Percentiles rank a stretch among this genome's conserved stretches.
phyloP scores from a whole-genome alignment of 2,329 filamentous ascomycete genomes.

The Dactylella cylindrospora region DNA sequence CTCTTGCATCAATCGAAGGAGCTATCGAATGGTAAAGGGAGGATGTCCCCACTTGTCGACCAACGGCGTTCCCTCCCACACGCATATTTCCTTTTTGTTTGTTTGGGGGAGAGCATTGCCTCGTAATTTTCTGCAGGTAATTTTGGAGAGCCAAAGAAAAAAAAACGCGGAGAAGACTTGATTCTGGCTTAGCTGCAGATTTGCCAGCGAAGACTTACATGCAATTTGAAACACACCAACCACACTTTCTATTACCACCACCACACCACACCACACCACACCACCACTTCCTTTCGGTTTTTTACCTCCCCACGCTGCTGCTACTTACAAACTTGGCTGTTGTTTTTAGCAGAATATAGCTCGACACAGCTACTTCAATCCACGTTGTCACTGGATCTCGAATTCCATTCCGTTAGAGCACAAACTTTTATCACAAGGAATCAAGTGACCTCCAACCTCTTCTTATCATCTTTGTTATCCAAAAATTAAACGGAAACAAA shows the following conservation, averaged over 20 bases:
- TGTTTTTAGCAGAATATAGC: too few species aligned
- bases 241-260: conserved; percentile 9
- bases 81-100: not conserved
- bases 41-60: not conserved
- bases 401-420: too few species aligned
- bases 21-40: too few species aligned
- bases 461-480: too few species aligned
- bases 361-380: too few species aligned
- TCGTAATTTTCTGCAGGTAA: conserved; percentile 26
- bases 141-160: too few species aligned
- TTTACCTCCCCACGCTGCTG: not conserved
- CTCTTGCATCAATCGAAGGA: conserved; percentile 39
- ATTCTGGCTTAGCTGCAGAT: conserved; percentile 36
- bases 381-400: conserved; percentile 18
- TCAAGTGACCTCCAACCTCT: conserved; percentile 29
- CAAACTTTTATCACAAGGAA: too few species aligned
- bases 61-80: conserved; percentile 25
- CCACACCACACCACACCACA: too few species aligned
- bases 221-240: conserved; percentile 43
- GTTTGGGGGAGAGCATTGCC: conserved; percentile 2
- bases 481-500: too few species aligned
- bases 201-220: conserved; percentile 45
- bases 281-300: conserved; percentile 3
- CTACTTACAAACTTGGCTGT: not conserved
- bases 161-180: conserved; percentile 40